A percentile compares a stretch with the other conserved stretches of the same genome.
Evolutionary conservation across 495 filamentous ascomycete genomes (phyloP).

Genomic region (Cryomyces minteri): DNA sequence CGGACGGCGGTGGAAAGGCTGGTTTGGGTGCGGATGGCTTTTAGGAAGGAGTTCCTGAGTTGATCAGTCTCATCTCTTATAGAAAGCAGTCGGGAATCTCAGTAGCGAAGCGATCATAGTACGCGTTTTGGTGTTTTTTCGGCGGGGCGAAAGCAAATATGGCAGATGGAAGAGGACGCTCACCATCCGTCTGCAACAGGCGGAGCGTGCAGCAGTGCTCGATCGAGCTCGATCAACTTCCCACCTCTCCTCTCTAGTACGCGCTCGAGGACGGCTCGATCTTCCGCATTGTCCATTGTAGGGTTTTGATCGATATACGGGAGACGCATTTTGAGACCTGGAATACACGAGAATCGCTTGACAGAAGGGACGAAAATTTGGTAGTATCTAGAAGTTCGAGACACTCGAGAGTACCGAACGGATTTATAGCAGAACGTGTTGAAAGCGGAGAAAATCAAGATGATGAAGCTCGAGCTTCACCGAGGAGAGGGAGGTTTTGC

Average conservation of each 20-base stretch:
- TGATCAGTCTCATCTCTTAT: background rate
- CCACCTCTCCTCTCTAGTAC: constrained; percentile 45
- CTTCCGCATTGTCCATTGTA: constrained; percentile 3
- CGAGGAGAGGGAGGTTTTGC: too few species aligned
- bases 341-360: too few species aligned
- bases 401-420: too few species aligned
- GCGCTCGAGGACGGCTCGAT: constrained; percentile 34
- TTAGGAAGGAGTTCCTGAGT: constrained; percentile 48
- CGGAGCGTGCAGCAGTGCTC: constrained; percentile 54
- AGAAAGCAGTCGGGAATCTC: too few species aligned
- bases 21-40: constrained; percentile 51
- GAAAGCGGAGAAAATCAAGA: too few species aligned
- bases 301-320: constrained; percentile 9
- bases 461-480: too few species aligned
- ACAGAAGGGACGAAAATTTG: too few species aligned
- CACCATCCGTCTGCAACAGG: constrained; percentile 52
- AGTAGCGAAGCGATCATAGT: too few species aligned
- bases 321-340: constrained; percentile 8
- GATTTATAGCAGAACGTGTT: too few species aligned
- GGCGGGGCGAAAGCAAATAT: background rate
- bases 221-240: constrained; percentile 50
- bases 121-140: too few species aligned
- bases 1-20: constrained; percentile 37
- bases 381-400: too few species aligned
- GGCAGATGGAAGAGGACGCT: background rate